Percentiles rank a stretch among this genome's conserved stretches.
Evolutionary conservation across 345 rosid genomes (phyloP).

Genomic region (Citrus medica): DNA sequence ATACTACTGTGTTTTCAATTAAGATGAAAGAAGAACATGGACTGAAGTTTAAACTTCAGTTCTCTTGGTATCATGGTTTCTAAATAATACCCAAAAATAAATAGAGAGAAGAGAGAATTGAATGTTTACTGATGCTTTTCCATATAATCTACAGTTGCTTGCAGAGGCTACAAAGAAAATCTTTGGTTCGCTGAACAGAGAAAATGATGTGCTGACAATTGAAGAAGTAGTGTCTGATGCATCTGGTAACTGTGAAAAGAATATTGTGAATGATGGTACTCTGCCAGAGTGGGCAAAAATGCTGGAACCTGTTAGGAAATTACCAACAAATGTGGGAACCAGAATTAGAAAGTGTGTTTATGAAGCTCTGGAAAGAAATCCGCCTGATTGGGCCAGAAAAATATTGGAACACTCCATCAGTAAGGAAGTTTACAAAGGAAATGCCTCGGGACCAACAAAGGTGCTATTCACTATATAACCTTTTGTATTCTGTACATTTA

Average conservation of each 20-base stretch:
- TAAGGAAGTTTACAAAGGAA: constrained; percentile 96
- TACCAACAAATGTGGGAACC: constrained; percentile 98
- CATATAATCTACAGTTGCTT: constrained; percentile 72
- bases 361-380: constrained; percentile 72
- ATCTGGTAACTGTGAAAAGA: constrained; percentile 46
- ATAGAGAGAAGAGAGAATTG: not conserved
- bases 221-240: constrained; percentile 67
- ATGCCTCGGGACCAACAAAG: constrained; percentile 99
- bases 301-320: constrained; percentile 86
- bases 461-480: constrained; percentile 31
- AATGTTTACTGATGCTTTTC: constrained; percentile 16
- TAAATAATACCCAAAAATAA: not conserved
- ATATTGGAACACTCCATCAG: constrained; percentile 88
- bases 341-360: constrained; percentile 91
- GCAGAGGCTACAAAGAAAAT: constrained; percentile 87
- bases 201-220: constrained; percentile 51
- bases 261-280: constrained; percentile 40
- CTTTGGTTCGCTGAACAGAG: constrained; percentile 56
- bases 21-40: not conserved
- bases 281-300: constrained; percentile 86
- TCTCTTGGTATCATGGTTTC: not conserved
- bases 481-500: constrained; percentile 18
- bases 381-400: constrained; percentile 93
- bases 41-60: not conserved
- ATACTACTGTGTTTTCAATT: not conserved